These are phyloP conservation scores for Saxophila tyrrhenica DNA, from an alignment of 495 filamentous ascomycete genomes.

Conservation along the genomic window DNA sequence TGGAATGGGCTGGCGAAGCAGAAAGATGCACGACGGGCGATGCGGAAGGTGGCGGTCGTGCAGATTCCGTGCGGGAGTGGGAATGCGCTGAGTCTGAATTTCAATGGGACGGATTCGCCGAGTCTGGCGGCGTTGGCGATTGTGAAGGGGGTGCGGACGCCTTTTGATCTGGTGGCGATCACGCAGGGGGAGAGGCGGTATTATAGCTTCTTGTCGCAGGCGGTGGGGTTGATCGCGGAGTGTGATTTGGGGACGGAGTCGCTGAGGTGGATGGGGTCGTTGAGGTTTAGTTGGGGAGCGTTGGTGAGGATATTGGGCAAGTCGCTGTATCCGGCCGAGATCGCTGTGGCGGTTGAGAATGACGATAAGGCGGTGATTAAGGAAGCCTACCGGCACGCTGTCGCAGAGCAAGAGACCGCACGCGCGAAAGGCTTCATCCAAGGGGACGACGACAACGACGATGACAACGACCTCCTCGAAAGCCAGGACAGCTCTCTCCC, in stretches of 20 bases:
- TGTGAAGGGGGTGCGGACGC: conserved; percentile 71
- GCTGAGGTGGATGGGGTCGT: conserved; percentile 80
- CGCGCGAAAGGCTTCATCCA: conserved; percentile 19
- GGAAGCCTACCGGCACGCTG: conserved; percentile 50
- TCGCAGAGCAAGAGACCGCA: conserved; percentile 22
- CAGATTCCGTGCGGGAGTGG: conserved; percentile 86
- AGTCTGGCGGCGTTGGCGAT: conserved; percentile 68
- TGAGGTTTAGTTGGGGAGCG: conserved; percentile 77
- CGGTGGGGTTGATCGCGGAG: conserved; percentile 83
- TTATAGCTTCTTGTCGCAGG: conserved; percentile 83
- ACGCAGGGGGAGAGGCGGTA: conserved; percentile 64
- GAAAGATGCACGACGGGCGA: conserved; percentile 57
- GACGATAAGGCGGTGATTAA: conserved; percentile 66
- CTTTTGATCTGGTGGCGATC: conserved; percentile 75
- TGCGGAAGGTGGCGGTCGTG: conserved; percentile 72
- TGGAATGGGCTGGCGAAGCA: conserved; percentile 84
- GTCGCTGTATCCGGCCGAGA: conserved; percentile 74
- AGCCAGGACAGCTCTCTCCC: conserved; percentile 1
- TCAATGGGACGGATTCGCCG: conserved; percentile 68
- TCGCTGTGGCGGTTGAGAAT: conserved; percentile 70
- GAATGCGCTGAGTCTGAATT: conserved; percentile 86
- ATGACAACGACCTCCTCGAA: not conserved
- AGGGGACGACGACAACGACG: not conserved
- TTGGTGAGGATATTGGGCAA: conserved; percentile 58
- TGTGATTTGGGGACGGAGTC: conserved; percentile 80